Evolutionary conservation across 2,329 filamentous ascomycete genomes (phyloP), one percentile per base, ranked within the genome.

Genomic region (Pseudogymnoascus pannorum): DNA sequence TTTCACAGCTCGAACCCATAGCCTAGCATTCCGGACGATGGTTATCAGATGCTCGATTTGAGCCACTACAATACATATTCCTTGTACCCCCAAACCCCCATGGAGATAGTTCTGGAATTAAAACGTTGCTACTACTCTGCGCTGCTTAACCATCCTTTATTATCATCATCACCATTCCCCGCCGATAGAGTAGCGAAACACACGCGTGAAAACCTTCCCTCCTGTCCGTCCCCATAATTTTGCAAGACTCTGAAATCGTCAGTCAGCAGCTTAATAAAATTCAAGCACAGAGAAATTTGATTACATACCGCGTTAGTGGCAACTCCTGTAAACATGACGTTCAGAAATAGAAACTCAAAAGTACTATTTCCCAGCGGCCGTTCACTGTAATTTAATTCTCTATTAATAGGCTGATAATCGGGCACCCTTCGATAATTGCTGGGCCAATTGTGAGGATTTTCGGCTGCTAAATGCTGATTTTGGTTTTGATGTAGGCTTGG

Each of bases 121-220:
- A 38, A 8, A 38, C 20, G 38, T 42, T 42, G 4, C 16, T 12
- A 2, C 38, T 6, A n/a, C n/a, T n/a, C 38, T 11, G 3, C n/a
- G 38, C 38, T 2, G n/a, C n/a, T n/a, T 4, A 12, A 12, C 16
- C 4, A 12, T 12, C 18, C 12, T 42, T 42, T 40, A 40, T 40
- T 18, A 42, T 42, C 38, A 42, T 18, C 38, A 42, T 24, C 61
- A 68, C 64, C 66, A 80, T 68, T 85, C 82, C 11, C 82, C 81
- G 9, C 83, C 81, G 61, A 85, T 71, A 29, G 77, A 75, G 66
- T 82, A 82, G 29, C 74, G 74, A 58, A 83, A 81, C 18, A 78
- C 70, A 14, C 70, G 69, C 62, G 78, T 73, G 67, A 79, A 80
- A 7, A 81, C 63, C 62, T 69, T 78, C 0, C 81, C 81, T 2